These are phyloP conservation scores for Pyrenochaeta sp. DNA, from an alignment of 2,329 filamentous ascomycete genomes.

Conservation along the genomic window DNA sequence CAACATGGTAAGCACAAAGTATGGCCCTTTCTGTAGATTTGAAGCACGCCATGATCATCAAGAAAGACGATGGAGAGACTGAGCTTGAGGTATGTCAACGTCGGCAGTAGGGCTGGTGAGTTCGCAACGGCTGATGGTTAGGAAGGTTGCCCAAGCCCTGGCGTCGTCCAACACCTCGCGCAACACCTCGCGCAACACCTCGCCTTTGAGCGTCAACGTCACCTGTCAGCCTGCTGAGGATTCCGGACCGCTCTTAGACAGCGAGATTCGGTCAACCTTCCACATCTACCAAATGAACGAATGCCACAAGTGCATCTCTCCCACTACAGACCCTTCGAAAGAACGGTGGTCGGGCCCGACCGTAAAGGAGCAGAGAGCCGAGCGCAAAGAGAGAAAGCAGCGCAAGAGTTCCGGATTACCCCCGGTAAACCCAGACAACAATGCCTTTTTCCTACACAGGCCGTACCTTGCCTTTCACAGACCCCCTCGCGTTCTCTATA, in stretches of 20 bases:
- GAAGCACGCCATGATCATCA: background rate
- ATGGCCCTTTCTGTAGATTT: background rate
- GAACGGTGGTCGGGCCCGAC: slow-evolving; percentile 28
- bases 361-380: slow-evolving; percentile 16
- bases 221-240: background rate
- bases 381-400: slow-evolving; percentile 13
- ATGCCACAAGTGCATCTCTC: slow-evolving; percentile 23
- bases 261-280: slow-evolving; percentile 18
- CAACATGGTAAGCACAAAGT: background rate
- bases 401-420: slow-evolving; percentile 15
- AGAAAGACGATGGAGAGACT: background rate
- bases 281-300: slow-evolving; percentile 34
- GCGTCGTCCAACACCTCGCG: background rate
- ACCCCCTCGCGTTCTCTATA: slow-evolving; percentile 40
- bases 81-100: background rate
- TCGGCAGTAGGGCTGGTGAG: background rate
- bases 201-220: background rate
- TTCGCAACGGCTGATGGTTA: background rate
- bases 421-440: slow-evolving; percentile 6
- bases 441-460: slow-evolving; percentile 40
- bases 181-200: background rate
- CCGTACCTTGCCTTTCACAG: slow-evolving; percentile 42
- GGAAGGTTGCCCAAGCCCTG: background rate
- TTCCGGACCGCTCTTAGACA: background rate
- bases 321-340: slow-evolving; percentile 20